These are phyloP conservation scores for Colletotrichum sp. DNA, from an alignment of 2,329 filamentous ascomycete species.

Conservation along the genomic window DNA sequence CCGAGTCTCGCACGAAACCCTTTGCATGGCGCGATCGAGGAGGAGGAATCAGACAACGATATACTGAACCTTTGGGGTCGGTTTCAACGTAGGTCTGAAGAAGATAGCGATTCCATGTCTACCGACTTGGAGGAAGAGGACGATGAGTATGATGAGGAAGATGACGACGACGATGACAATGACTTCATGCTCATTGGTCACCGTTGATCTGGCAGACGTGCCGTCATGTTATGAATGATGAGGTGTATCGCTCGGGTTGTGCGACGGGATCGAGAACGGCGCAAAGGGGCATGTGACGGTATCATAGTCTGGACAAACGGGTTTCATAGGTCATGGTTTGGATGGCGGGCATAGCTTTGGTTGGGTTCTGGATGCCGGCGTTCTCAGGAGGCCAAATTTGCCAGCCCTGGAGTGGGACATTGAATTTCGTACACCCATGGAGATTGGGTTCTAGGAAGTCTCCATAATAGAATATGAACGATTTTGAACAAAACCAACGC, in stretches of 20 bases:
- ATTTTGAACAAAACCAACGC: not conserved
- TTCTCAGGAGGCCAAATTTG: not conserved
- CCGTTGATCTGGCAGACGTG: constrained; percentile 33
- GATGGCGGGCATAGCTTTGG: not conserved
- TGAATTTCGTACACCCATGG: not conserved
- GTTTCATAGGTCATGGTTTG: not conserved
- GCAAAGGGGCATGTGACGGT: not conserved
- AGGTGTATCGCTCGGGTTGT: not conserved
- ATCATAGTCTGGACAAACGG: constrained; percentile 13
- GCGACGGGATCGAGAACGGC: not conserved
- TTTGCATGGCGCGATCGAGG: constrained; percentile 34
- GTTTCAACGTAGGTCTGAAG: constrained; percentile 48
- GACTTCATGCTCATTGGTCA: constrained; percentile 58
- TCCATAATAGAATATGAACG: constrained; percentile 5
- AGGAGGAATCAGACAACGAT: constrained; percentile 49
- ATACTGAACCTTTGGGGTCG: constrained; percentile 58
- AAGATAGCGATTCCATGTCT: constrained; percentile 44
- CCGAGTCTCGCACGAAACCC: not conserved
- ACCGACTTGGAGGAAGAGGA: constrained; percentile 43
- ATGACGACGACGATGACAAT: constrained; percentile 53
- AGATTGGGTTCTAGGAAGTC: constrained; percentile 2
- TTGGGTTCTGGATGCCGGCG: not conserved
- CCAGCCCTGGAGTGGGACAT: not conserved
- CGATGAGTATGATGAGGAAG: constrained; percentile 48
- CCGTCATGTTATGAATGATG: not conserved